These are phyloP conservation scores for Aquilaria sinensis DNA, from an alignment of 345 rosid genomes.

Conservation along the genomic window DNA sequence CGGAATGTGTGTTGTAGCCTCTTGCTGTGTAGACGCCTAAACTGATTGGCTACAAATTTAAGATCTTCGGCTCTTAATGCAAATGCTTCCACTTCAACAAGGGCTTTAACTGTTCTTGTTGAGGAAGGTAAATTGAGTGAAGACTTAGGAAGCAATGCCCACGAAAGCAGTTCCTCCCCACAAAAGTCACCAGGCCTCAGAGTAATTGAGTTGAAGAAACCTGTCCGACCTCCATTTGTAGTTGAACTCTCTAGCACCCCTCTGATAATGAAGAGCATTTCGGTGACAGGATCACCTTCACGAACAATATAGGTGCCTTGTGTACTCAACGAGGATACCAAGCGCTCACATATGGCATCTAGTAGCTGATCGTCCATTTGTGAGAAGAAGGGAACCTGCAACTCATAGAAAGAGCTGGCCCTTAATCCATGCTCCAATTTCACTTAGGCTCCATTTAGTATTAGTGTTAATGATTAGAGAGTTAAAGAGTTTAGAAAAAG, in stretches of 20 bases:
- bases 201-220: slow-evolving; percentile 51
- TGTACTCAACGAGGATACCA: slow-evolving; percentile 48
- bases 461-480: too few species aligned
- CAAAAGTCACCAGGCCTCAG: slow-evolving; percentile 59
- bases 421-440: too few species aligned
- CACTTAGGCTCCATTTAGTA: too few species aligned
- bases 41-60: slow-evolving; percentile 61
- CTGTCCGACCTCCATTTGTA: slow-evolving; percentile 60
- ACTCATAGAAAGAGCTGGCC: neutral
- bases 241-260: slow-evolving; percentile 60
- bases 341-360: slow-evolving; percentile 61
- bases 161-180: too few species aligned
- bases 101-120: too few species aligned
- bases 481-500: too few species aligned
- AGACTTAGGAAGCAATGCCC: too few species aligned
- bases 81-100: slow-evolving; percentile 56
- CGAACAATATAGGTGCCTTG: slow-evolving; percentile 55
- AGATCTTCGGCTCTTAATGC: slow-evolving; percentile 58
- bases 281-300: slow-evolving; percentile 60
- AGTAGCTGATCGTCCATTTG: slow-evolving; percentile 64
- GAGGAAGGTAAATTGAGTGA: too few species aligned
- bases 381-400: slow-evolving; percentile 58
- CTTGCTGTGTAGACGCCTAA: slow-evolving; percentile 60
- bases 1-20: slow-evolving; percentile 48
- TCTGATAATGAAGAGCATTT: slow-evolving; percentile 53